These are phyloP conservation scores for Helotiales sp. DNA, from an alignment of 2,329 filamentous ascomycete species.

Conservation along the genomic window DNA sequence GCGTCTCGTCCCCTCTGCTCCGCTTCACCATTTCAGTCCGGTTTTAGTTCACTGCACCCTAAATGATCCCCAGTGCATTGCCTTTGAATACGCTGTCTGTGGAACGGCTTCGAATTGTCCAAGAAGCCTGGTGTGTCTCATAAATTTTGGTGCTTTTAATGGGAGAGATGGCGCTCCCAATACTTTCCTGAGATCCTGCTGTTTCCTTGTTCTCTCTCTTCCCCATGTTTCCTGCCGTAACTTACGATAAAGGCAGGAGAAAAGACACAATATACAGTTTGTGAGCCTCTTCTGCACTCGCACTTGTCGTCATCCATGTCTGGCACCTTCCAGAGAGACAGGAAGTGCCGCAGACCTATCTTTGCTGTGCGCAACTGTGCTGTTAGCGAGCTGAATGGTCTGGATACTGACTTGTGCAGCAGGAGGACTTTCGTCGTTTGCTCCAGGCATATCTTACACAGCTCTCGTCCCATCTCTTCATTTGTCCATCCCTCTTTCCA, in stretches of 20 bases:
- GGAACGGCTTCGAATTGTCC: neutral
- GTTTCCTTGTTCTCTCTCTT: neutral
- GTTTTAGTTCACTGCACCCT: constrained; percentile 21
- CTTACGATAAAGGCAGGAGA: constrained; percentile 22
- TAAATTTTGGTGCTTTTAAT: constrained; percentile 22
- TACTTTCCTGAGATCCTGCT: constrained; percentile 24
- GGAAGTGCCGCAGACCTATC: constrained; percentile 4
- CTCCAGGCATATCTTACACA: constrained; percentile 13
- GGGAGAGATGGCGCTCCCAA: constrained; percentile 23
- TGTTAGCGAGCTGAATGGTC: constrained; percentile 9
- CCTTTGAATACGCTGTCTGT: no score
- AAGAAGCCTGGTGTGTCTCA: neutral
- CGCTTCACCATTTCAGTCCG: constrained; percentile 21
- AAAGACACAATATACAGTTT: constrained; percentile 23
- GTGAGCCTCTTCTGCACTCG: constrained; percentile 20
- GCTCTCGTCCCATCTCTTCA: constrained; percentile 21
- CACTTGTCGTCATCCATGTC: constrained; percentile 21
- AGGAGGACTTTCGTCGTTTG: constrained; percentile 10
- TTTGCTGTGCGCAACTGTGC: constrained; percentile 18
- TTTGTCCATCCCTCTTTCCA: constrained; percentile 19
- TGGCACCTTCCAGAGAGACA: constrained; percentile 12
- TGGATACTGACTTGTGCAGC: neutral
- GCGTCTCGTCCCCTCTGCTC: constrained; percentile 22
- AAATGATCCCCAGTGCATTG: constrained; percentile 14
- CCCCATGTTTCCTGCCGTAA: constrained; percentile 19